These are phyloP conservation scores for Irpex sp. DNA, from an alignment of 1,284 basidiomycete species.

Conservation along the genomic window DNA sequence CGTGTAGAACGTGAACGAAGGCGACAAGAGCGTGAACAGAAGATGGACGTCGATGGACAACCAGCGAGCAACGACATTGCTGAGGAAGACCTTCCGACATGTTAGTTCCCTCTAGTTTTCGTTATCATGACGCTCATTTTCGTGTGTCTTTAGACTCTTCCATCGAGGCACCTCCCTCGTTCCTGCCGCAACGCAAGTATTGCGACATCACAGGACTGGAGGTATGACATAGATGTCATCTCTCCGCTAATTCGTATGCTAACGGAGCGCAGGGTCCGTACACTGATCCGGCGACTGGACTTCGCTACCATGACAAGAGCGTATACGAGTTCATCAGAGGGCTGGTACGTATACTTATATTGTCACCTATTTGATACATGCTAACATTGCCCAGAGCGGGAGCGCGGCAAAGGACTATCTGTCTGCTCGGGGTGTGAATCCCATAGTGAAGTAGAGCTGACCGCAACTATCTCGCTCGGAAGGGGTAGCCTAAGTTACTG, in stretches of 20 bases:
- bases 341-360: constrained; percentile 47
- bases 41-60: constrained; percentile 38
- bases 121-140: not conserved
- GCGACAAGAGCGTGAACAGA: constrained; percentile 41
- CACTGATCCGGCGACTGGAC: constrained; percentile 77
- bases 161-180: constrained; percentile 83
- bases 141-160: constrained; percentile 53
- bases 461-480: not conserved
- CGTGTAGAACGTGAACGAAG: constrained; percentile 57
- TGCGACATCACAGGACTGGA: constrained; percentile 88
- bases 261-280: constrained; percentile 61
- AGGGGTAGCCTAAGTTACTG: not conserved
- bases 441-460: constrained; percentile 40
- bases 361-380: not conserved
- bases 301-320: constrained; percentile 84
- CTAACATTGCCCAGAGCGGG: constrained; percentile 33
- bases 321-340: constrained; percentile 81
- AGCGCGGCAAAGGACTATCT: constrained; percentile 48
- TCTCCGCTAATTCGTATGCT: not conserved
- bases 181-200: constrained; percentile 74
- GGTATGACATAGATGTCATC: constrained; percentile 33
- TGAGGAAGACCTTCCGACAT: constrained; percentile 65
- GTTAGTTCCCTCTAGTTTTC: constrained; percentile 35
- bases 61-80: constrained; percentile 13
- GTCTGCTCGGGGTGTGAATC: constrained; percentile 46